Conservation (phyloP, 345 rosid species). For the Gossypium anomalum region DNA sequence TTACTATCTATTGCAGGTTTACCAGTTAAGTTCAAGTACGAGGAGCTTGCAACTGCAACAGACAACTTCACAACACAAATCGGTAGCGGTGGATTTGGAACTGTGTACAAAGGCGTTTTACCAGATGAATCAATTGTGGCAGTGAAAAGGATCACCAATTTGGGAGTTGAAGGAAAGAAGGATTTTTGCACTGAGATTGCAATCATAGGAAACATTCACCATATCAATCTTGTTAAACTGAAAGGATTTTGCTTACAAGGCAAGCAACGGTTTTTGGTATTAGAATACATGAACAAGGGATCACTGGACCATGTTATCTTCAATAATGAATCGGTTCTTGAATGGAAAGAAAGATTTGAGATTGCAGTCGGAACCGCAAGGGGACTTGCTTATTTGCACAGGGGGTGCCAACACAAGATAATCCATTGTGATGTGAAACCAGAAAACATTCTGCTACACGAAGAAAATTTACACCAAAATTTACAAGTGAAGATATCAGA, state of each 20-base stretch:
- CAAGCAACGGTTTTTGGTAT: constrained; percentile 52
- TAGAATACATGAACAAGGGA: constrained; percentile 69
- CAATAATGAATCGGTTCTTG: constrained; percentile 42
- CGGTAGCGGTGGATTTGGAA: constrained; percentile 75
- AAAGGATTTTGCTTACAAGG: constrained; percentile 73
- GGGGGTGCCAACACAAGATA: constrained; percentile 65
- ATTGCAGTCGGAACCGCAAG: constrained; percentile 70
- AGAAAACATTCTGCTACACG: constrained; percentile 63
- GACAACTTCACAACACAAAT: constrained; percentile 50
- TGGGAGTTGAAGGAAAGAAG: constrained; percentile 55
- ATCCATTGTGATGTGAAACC: constrained; percentile 74
- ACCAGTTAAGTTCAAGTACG: constrained; percentile 55
- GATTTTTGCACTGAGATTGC: constrained; percentile 73
- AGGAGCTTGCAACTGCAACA: constrained; percentile 60
- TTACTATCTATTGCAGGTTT: constrained; percentile 59
- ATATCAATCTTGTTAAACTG: constrained; percentile 64
- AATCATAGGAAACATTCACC: constrained; percentile 64
- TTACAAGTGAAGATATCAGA: constrained; percentile 66
- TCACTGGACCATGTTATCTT: constrained; percentile 57
- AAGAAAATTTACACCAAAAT: constrained; percentile 19
- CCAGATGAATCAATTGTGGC: constrained; percentile 45
- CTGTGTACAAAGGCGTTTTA: constrained; percentile 58
- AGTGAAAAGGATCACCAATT: constrained; percentile 61
- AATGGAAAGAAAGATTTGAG: constrained; percentile 70
- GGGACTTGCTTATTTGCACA: constrained; percentile 67